These are phyloP conservation scores for Colletotrichum godetiae DNA, from an alignment of 2,329 filamentous ascomycete genomes.

Conservation along the genomic window DNA sequence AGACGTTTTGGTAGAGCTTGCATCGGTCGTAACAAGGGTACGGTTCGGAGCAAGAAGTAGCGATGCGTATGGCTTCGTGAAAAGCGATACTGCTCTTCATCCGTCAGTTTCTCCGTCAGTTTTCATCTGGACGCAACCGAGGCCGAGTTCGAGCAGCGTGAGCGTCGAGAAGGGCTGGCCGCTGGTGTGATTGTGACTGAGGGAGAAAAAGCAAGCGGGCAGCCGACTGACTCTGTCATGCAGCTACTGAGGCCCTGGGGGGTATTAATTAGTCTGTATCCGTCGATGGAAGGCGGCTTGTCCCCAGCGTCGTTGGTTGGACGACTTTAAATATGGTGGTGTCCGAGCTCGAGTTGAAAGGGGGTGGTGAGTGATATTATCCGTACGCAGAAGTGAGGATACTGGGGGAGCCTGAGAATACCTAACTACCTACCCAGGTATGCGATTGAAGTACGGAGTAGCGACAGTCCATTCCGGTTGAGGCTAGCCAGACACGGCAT, in stretches of 20 bases:
- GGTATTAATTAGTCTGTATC: neutral
- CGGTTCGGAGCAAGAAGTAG: neutral
- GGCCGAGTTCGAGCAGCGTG: neutral
- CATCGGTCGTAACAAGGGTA: neutral
- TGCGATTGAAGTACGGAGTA: neutral
- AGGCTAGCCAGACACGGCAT: neutral
- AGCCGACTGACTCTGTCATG: conserved; percentile 30
- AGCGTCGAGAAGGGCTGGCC: neutral
- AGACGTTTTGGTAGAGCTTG: neutral
- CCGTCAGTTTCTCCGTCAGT: neutral
- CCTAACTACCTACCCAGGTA: no score
- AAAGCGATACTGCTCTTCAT: neutral
- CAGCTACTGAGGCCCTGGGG: conserved; percentile 12
- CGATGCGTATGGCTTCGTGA: no score
- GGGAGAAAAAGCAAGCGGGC: conserved; percentile 16
- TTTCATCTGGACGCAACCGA: neutral
- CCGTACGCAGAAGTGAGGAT: neutral
- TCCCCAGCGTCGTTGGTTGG: conserved; percentile 17
- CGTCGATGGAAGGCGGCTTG: neutral
- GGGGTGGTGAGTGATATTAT: neutral
- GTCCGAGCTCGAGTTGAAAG: conserved; percentile 14
- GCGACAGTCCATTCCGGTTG: neutral
- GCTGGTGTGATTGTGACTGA: conserved; percentile 11
- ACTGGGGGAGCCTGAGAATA: neutral
- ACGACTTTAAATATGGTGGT: conserved; percentile 3